Conservation (phyloP, 2,329 filamentous ascomycete species). For the Cladosporium sp. region DNA sequence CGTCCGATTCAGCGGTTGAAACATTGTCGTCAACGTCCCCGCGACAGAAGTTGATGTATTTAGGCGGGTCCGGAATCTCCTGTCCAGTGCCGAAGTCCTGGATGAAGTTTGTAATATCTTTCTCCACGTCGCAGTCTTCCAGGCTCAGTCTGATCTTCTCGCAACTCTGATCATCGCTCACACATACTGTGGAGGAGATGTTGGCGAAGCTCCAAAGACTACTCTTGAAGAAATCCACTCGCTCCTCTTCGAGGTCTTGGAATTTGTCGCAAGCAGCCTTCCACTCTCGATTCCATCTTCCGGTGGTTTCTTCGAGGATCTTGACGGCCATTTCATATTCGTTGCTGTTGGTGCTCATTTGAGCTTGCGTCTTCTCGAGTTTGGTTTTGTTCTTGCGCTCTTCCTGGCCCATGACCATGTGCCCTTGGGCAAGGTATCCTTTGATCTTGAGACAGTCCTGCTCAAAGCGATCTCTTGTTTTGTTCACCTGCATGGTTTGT, state of each 20-base stretch:
- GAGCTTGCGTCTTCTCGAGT: slow-evolving; percentile 97
- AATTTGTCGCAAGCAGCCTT: slow-evolving; percentile 97
- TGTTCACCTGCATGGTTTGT: slow-evolving; percentile 87
- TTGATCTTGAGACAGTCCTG: slow-evolving; percentile 98
- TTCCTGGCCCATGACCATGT: slow-evolving; percentile 99
- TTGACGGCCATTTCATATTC: slow-evolving; percentile 95
- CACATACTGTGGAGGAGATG: slow-evolving; percentile 92
- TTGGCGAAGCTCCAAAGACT: slow-evolving; percentile 98
- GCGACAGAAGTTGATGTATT: slow-evolving; percentile 97
- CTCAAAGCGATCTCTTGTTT: slow-evolving; percentile 91
- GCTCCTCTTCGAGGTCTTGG: slow-evolving; percentile 95
- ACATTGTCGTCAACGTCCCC: slow-evolving; percentile 76
- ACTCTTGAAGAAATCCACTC: slow-evolving; percentile 94
- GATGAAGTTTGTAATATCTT: slow-evolving; percentile 88
- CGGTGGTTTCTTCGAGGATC: slow-evolving; percentile 88
- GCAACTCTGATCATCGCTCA: slow-evolving; percentile 90
- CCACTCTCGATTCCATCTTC: slow-evolving; percentile 96
- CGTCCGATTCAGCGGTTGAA: slow-evolving; percentile 73
- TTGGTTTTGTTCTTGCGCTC: slow-evolving; percentile 99
- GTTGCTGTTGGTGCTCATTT: slow-evolving; percentile 80
- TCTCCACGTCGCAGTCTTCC: slow-evolving; percentile 94
- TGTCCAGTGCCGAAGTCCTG: slow-evolving; percentile 85
- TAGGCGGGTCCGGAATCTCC: slow-evolving; percentile 94
- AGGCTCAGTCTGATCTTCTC: slow-evolving; percentile 92
- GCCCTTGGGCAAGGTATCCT: slow-evolving; percentile 93